Percentiles rank a stretch among this genome's conserved stretches.
These are phyloP conservation scores for Kodamaea derodonti DNA, from an alignment of 1,139 yeast genomes.

Conservation along the genomic window DNA sequence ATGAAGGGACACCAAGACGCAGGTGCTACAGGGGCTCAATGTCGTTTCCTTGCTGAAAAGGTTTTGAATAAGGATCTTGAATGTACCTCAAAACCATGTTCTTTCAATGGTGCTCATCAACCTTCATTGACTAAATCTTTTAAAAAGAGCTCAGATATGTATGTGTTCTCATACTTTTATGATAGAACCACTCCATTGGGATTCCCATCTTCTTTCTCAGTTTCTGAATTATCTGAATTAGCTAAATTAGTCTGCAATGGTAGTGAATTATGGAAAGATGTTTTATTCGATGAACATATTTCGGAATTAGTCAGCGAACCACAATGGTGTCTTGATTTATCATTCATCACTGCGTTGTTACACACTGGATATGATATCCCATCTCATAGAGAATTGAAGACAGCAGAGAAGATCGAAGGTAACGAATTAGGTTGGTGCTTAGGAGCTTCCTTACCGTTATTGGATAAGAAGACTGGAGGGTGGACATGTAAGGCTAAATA, in stretches of 20 bases:
- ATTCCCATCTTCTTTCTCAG: constrained; percentile 84
- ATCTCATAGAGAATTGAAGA: constrained; percentile 78
- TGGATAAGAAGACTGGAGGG: constrained; percentile 55
- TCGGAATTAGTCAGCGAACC: constrained; percentile 71
- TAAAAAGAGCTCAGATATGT: constrained; percentile 68
- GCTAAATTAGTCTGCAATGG: constrained; percentile 87
- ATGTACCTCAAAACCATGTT: constrained; percentile 78
- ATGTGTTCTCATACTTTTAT: constrained; percentile 87
- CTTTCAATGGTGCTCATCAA: constrained; percentile 95
- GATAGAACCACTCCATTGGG: constrained; percentile 93
- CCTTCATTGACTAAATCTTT: constrained; percentile 82
- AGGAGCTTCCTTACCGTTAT: constrained; percentile 91
- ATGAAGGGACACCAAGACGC: constrained; percentile 60
- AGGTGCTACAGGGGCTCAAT: constrained; percentile 54
- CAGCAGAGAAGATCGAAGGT: constrained; percentile 83
- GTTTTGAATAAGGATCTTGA: constrained; percentile 77
- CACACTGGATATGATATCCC: constrained; percentile 97
- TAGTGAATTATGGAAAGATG: constrained; percentile 63
- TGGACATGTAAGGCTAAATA: constrained; percentile 77
- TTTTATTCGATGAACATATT: constrained; percentile 60
- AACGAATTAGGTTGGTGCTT: constrained; percentile 98
- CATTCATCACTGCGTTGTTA: constrained; percentile 82
- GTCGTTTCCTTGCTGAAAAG: constrained; percentile 79
- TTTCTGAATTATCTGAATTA: constrained; percentile 78
- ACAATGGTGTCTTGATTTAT: constrained; percentile 88